Evolutionary conservation across 148 eudicot genomes (phyloP).

Genomic region (Cornus suecica): DNA sequence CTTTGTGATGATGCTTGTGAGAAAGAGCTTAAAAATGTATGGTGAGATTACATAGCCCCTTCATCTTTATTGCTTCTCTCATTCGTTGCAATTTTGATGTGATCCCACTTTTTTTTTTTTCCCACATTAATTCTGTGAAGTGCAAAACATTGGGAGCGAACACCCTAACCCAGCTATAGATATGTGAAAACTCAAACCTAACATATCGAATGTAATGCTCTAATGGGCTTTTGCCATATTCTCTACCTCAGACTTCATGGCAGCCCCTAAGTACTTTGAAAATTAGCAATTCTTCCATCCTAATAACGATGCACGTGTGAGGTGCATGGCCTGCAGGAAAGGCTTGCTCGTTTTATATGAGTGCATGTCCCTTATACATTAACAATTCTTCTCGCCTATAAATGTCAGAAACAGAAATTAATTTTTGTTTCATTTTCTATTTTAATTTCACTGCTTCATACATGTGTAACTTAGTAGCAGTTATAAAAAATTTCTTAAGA

Average conservation of each 20-base stretch:
- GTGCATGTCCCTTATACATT: too few relatives aligned
- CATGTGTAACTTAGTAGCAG: background rate
- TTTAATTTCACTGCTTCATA: background rate
- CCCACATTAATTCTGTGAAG: background rate
- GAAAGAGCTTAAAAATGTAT: slow-evolving; percentile 99
- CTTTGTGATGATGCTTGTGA: slow-evolving; percentile 77
- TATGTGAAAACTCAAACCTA: background rate
- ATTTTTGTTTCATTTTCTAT: background rate
- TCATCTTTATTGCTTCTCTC: slow-evolving; percentile 14
- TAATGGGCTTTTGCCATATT: background rate
- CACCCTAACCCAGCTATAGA: background rate
- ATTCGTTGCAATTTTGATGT: background rate
- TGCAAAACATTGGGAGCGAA: background rate
- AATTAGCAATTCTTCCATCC: too few relatives aligned
- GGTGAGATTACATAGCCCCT: slow-evolving; percentile 79
- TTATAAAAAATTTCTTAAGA: background rate
- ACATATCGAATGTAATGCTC: background rate
- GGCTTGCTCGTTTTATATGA: too few relatives aligned
- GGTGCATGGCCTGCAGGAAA: too few relatives aligned
- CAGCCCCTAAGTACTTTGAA: too few relatives aligned
- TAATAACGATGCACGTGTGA: too few relatives aligned
- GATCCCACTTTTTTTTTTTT: background rate
- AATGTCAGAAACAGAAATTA: too few relatives aligned
- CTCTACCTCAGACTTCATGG: too few relatives aligned
- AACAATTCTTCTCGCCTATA: too few relatives aligned